Base-by-base conservation (phyloP, 306 rosid species). In the Pyrus pyrifolia region DNA sequence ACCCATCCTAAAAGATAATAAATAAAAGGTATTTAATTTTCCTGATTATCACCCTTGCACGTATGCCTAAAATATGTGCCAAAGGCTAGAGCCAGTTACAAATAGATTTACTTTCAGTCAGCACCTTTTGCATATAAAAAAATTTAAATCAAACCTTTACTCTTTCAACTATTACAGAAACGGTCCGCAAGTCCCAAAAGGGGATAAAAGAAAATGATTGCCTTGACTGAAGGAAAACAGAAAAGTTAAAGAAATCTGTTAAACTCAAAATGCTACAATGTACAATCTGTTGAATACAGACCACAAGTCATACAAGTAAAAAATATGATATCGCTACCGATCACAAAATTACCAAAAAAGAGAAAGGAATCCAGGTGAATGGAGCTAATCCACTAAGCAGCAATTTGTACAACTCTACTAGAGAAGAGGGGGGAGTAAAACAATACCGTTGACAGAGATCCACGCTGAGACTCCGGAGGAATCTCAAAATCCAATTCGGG, bases 381-480 rank as follows among this genome's bases (percentile, higher is more conserved):
- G 58, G 19, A 40, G 27, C 1, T 38, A 23, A 44, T 15, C 14
- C 55, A 30, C 15, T 15, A 51, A 73, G 49, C 33, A 61, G 76
- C 23, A 38, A 58, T 6, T 51, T 5, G 6, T 35, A 23, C 76
- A 64, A 64, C 25, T 8, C 51, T 35, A 15, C 68, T 52, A 70
- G 6, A 76, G 62, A 68, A 70, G 58, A 38, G 29, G 52, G 33
- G 42, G 74, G 25, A 7, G 10, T 51, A 49, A 67, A 67, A 78
- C 14, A 9, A 74, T 90, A 95, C 98, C 80, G 97, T 95, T 71
- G 98, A 95, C 67, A 95, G 82, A 75, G 85, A 84, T 70, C 98
- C 98, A 78, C 93, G 87, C 23, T 95, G 98, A 80, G 98, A 93
- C 86, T 92, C 98, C 5, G 92, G 93, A 68, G 98, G 97, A 79